Evolutionary conservation across 2,329 filamentous ascomycete species (phyloP).

Genomic region (Diplodia intermedia): DNA sequence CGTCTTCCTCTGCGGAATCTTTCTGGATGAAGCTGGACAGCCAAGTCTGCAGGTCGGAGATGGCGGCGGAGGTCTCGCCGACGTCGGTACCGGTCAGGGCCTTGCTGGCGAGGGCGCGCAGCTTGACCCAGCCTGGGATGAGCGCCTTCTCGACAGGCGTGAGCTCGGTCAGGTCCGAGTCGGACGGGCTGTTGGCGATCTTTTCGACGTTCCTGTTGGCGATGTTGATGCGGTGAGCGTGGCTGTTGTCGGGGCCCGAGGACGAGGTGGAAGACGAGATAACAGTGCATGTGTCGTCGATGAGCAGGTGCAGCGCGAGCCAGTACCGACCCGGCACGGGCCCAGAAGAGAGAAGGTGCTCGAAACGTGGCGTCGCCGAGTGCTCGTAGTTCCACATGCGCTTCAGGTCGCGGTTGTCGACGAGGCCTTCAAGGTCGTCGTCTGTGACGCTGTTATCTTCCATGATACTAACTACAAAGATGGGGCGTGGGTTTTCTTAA

Average conservation of each 20-base stretch:
- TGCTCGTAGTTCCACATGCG: conserved; percentile 31
- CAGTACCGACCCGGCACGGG: conserved; percentile 25
- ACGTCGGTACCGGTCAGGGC: conserved; percentile 15
- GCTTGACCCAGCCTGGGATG: conserved; percentile 30
- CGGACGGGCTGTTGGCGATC: conserved; percentile 17
- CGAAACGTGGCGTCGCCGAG: conserved; percentile 14
- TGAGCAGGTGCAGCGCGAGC: conserved; percentile 23
- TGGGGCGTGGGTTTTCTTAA: not conserved
- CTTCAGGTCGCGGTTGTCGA: conserved; percentile 28
- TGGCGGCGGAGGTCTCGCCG: not conserved
- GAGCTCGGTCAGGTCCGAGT: conserved; percentile 26
- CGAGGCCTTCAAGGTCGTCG: conserved; percentile 20
- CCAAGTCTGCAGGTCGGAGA: conserved; percentile 17
- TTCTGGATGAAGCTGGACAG: conserved; percentile 7
- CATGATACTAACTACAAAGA: not conserved
- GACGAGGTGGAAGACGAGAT: conserved; percentile 12
- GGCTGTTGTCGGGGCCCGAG: conserved; percentile 7
- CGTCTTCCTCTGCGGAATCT: not conserved
- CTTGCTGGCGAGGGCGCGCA: conserved; percentile 27
- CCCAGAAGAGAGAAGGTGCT: conserved; percentile 4
- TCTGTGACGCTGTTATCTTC: conserved; percentile 5
- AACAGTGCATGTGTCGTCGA: conserved; percentile 29
- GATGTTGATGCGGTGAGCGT: conserved; percentile 5
- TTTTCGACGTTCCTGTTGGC: conserved; percentile 11
- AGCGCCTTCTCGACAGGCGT: conserved; percentile 19